These are phyloP conservation scores for Rhizoclosmatium sp. DNA, from an alignment of 192 early-diverging fungal species.

Conservation along the genomic window DNA sequence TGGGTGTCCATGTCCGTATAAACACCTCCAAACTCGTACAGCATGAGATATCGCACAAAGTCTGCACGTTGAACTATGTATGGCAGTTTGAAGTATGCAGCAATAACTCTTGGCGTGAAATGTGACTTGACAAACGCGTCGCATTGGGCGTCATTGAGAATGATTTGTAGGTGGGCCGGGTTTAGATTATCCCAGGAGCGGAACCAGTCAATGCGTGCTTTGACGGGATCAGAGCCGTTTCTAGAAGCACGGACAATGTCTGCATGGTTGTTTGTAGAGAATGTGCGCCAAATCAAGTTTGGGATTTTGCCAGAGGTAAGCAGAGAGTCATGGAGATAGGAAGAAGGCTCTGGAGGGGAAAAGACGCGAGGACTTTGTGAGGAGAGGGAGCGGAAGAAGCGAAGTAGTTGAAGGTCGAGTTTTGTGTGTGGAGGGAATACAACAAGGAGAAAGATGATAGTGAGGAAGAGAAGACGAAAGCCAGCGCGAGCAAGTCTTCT, in stretches of 20 bases:
- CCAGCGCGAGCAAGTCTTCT: neutral
- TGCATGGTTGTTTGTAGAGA: neutral
- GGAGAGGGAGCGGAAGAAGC: neutral
- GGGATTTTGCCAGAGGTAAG: neutral
- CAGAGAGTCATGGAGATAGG: neutral
- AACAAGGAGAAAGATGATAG: neutral
- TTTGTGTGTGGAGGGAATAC: neutral
- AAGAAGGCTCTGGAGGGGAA: neutral
- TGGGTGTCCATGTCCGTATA: slow-evolving; percentile 47
- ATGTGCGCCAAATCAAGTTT: neutral
- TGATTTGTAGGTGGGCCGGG: slow-evolving; percentile 20
- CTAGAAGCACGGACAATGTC: neutral
- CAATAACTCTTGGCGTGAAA: neutral
- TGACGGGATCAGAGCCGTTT: neutral
- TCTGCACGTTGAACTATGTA: slow-evolving; percentile 37
- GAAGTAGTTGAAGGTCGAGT: neutral
- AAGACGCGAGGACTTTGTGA: neutral
- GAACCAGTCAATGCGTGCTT: neutral
- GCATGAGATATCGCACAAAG: slow-evolving; percentile 43
- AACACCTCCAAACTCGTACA: slow-evolving; percentile 44
- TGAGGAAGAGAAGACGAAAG: neutral
- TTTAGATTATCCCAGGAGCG: slow-evolving; percentile 13
- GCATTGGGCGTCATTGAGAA: slow-evolving; percentile 23
- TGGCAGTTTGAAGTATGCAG: slow-evolving; percentile 22
- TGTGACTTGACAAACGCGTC: slow-evolving; percentile 10